A percentile compares a stretch with the other conserved stretches of the same genome.
These are phyloP conservation scores for Draba incana DNA, from an alignment of 345 rosid genomes.

Conservation along the genomic window DNA sequence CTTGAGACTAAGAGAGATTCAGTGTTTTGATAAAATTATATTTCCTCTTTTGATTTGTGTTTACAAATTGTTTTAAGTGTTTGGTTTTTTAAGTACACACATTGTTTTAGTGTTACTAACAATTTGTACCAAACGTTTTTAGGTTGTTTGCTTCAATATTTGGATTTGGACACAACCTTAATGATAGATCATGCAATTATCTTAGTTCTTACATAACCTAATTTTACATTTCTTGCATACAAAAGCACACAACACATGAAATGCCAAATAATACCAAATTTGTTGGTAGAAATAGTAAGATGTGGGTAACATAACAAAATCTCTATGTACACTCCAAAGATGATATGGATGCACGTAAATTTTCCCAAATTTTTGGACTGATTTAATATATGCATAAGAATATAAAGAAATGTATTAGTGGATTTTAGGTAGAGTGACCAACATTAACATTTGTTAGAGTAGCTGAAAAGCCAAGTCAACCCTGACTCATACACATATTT, in stretches of 20 bases:
- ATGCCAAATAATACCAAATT: conserved; percentile 8
- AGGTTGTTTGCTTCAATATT: conserved; percentile 6
- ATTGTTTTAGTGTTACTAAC: conserved; percentile 20
- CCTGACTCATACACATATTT: conserved; percentile 11
- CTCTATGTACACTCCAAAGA: neutral
- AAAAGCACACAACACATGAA: neutral
- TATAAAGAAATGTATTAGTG: neutral
- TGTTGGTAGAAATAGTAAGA: conserved; percentile 10
- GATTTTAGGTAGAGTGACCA: neutral
- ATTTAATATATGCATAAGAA: neutral
- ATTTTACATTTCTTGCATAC: too few species aligned
- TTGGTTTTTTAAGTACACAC: neutral
- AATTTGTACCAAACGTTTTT: too few species aligned
- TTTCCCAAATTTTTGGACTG: neutral
- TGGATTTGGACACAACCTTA: conserved; percentile 27
- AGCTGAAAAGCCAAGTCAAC: conserved; percentile 24
- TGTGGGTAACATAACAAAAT: conserved; percentile 35
- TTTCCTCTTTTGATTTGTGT: conserved; percentile 13
- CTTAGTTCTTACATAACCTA: too few species aligned
- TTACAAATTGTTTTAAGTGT: conserved; percentile 20
- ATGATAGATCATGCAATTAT: neutral
- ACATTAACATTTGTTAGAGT: conserved; percentile 22
- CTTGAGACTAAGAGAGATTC: neutral
- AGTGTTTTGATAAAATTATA: neutral
- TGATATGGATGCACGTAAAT: conserved; percentile 2